Base-by-base conservation (phyloP, 768 basidiomycete species). In the Rhodotorula diobovata region DNA sequence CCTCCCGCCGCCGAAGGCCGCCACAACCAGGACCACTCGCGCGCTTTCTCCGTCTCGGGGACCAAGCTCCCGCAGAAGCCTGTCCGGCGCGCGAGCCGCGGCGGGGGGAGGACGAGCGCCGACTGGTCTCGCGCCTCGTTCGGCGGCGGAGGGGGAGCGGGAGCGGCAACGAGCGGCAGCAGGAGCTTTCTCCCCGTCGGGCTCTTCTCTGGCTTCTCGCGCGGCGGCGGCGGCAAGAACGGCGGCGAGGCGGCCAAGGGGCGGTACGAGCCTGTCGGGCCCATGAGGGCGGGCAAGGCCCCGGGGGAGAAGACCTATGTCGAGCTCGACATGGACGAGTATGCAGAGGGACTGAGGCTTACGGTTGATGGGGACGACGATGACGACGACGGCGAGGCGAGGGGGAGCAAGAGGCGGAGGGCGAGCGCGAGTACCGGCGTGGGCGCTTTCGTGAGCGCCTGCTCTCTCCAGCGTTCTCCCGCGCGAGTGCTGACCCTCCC, bases 241-340 rank as follows among this genome's bases (percentile, higher is more conserved):
- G n/a, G n/a, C n/a, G n/a, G n/a, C n/a, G n/a, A n/a, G n/a, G n/a
- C n/a, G n/a, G 48, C 25, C 25, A 20, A 30, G 34, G 51, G 58
- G 15, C 51, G 39, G 30, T 71, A 71, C 55, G 45, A 48, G 35
- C 48, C 61, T 6, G 66, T 71, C 32, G 37, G 48, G 32, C 70
- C 70, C 30, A 71, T 71, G 70, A 41, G 55, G 20, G 18, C 30
- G 16, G 14, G 60, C 9, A 43, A 39, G 15, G 16, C 20, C 37
- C 14, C 41, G 41, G 61, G 62, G 11, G 65, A 67, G 61, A 63
- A 71, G 61, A 67, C 5, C 39, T 57, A 71, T 30, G 56, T 71
- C 56, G 70, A 71, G 65, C 41, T 71, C 16, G 65, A 71, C 37
- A 66, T 71, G 70, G 70, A 71, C 41, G 70, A 71, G 30, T 66